Base-by-base conservation (phyloP, 495 filamentous ascomycete genomes). In the Trichoderma reesei region DNA sequence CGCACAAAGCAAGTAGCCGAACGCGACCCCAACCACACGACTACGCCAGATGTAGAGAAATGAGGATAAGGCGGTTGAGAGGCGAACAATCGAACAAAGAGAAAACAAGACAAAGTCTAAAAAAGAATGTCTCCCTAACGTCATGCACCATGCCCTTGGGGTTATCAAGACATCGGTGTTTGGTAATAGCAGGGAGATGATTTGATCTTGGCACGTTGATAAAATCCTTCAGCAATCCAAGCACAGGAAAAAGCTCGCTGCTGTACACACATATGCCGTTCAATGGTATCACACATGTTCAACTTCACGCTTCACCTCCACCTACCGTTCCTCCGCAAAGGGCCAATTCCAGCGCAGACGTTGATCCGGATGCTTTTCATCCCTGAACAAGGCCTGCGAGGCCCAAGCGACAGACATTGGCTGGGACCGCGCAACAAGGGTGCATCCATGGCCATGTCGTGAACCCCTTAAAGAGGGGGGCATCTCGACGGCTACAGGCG, bases 251-350 rank as follows among this genome's bases (percentile, higher is more conserved):
- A 77, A 77, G 80, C 83, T 83, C 83, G 84, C 81, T 84, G 91
- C 91, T 97, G 94, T 98, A 98, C 94, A 98, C 94, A 98, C 92
- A 90, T 88, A 96, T 98, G 94, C 94, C 94, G 61, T 61, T 11
- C 1, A 9, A 14, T 11, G 8, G 26, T 34, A 18, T 56, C 51
- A 56, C 51, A 56, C 8, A 18, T 31, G n/a, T n/a, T n/a, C n/a
- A n/a, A n/a, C n/a, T n/a, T n/a, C n/a, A n/a, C n/a, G n/a, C n/a
- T 34, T 56, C 44, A 26, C 18, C 5, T 56, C 34, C 20, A 56
- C 51, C 51, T 56, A 56, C 51, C 51, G 26, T 56, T 34, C 0
- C 16, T n/a, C 16, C 42, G 42, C 42, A 3, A 11, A n/a, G 14
- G n/a, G 14, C n/a, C 41, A 14, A 18, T 26, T 48, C 6, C 44